Percentiles rank a stretch among this genome's conserved stretches.
Evolutionary conservation across 352 stramenopile species (phyloP).

Genomic region (Phytopythium chamaehyphon): DNA sequence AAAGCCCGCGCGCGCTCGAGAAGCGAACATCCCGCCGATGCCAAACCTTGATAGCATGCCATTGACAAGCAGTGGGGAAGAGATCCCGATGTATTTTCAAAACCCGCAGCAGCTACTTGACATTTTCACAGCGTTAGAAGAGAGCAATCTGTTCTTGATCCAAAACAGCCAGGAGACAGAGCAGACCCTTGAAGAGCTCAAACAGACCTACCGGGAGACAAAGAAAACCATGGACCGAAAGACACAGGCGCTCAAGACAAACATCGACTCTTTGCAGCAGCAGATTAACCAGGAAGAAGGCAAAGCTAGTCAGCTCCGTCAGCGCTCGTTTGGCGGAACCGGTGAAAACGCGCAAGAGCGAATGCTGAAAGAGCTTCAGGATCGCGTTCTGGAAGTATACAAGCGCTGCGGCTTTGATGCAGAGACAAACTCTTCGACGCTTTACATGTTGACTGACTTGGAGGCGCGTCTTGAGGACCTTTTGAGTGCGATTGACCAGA

Average conservation of each 20-base stretch:
- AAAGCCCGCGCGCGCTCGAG: conserved; percentile 34
- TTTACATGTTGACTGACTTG: conserved; percentile 94
- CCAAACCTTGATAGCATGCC: conserved; percentile 63
- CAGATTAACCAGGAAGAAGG: conserved; percentile 85
- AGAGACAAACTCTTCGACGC: conserved; percentile 87
- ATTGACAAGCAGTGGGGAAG: conserved; percentile 80
- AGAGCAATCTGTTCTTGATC: conserved; percentile 96
- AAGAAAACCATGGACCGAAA: conserved; percentile 89
- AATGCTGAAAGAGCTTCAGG: conserved; percentile 88
- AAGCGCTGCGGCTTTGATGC: conserved; percentile 92
- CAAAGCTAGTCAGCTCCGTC: conserved; percentile 72
- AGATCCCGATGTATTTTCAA: conserved; percentile 95
- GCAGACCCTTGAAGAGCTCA: conserved; percentile 93
- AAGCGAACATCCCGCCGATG: conserved; percentile 50
- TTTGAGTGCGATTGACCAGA: conserved; percentile 88
- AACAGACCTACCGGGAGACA: conserved; percentile 89
- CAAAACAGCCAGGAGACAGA: conserved; percentile 95
- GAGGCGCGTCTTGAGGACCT: conserved; percentile 90
- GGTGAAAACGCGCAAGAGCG: conserved; percentile 87
- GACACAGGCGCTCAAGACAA: conserved; percentile 76
- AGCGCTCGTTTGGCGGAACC: conserved; percentile 60
- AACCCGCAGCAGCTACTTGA: conserved; percentile 91
- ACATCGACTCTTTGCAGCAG: conserved; percentile 88
- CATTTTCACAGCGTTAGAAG: conserved; percentile 92
- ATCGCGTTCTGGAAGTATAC: conserved; percentile 89